phyloP scores from a whole-genome alignment of 768 basidiomycete species.

The Lactarius trivialis region DNA sequence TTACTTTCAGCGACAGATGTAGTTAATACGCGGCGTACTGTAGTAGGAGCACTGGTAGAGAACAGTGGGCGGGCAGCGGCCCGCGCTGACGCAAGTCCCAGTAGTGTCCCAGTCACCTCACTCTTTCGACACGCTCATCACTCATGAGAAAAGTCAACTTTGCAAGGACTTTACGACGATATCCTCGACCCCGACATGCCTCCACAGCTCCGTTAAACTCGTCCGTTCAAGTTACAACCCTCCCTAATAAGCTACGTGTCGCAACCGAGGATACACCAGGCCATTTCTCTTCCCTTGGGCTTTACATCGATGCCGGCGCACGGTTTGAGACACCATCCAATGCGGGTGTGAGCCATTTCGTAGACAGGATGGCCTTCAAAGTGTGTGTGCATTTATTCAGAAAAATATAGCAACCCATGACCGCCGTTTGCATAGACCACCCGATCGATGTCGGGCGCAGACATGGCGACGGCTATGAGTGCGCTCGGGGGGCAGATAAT shows the following conservation, averaged over 20 bases:
- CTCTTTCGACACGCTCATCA: no score
- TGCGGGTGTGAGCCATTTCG: conserved; percentile 86
- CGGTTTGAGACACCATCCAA: no score
- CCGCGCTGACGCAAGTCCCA: no score
- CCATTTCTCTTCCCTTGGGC: conserved; percentile 89
- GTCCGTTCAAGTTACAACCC: conserved; percentile 44
- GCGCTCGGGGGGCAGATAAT: conserved; percentile 86
- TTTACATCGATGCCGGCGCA: no score
- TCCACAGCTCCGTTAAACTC: conserved; percentile 23
- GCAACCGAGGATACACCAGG: conserved; percentile 88
- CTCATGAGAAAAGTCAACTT: no score
- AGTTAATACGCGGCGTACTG: no score
- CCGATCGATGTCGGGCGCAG: conserved; percentile 53
- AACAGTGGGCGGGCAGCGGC: no score
- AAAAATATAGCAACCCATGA: conserved; percentile 3
- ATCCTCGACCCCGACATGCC: conserved; percentile 12
- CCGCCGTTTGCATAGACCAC: conserved; percentile 52
- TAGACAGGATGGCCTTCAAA: conserved; percentile 97
- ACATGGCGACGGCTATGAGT: conserved; percentile 82
- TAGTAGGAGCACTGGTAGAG: no score
- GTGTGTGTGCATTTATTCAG: conserved; percentile 35
- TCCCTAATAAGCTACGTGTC: conserved; percentile 86
- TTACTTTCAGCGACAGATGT: no score
- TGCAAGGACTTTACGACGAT: conserved; percentile 13
- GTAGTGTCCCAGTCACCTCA: no score